Evolutionary conservation across 768 basidiomycete species (phyloP), one percentile per base, ranked within the genome.

Genomic region (Kwoniella heveanensis): DNA sequence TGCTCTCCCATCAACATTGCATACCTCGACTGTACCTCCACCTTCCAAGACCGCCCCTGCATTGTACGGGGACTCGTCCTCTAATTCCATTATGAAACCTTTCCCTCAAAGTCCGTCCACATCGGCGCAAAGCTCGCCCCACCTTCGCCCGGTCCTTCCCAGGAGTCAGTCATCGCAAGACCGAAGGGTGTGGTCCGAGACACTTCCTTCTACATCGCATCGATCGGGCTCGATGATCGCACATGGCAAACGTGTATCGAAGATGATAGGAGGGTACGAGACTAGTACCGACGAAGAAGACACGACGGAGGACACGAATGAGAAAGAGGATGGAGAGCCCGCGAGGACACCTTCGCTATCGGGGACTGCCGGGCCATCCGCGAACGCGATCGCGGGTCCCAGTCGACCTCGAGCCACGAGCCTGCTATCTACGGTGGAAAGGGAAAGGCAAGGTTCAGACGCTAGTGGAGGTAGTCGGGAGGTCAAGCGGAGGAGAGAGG

Each of bases 261-360:
- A 57, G 24, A 63, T 74, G 13, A 74, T 69, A 10, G 72, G 72
- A 17, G 72, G 72, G 1, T 74, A 65, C 53, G 72, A 74, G 58
- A 63, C 68, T 1, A 69, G 64, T 49, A 58, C 52, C 39, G 54
- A 60, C 37, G 68, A 66, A 22, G 57, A 50, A 46, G 37, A 21
- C 2, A 37, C 50, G 36, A 59, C 57, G 44, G 57, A 52, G 39
- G 36, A 53, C n/a, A 60, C 60, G 8, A 57, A 48, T 32, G 51
- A 54, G 17, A 54, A 19, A 15, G 60, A 52, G 48, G 60, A 47
- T 25, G 50, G 32, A 10, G 49, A 58, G 5, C 54, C 60, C 15
- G 52, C 60, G 2, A 32, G 29, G 8, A 60, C 58, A 26, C 49
- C 37, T 24, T 61, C 51, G n/a, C n/a, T 53, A 2, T 61, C 60